These are phyloP conservation scores for Suillus variegatus DNA, from an alignment of 768 basidiomycete genomes.

Conservation along the genomic window DNA sequence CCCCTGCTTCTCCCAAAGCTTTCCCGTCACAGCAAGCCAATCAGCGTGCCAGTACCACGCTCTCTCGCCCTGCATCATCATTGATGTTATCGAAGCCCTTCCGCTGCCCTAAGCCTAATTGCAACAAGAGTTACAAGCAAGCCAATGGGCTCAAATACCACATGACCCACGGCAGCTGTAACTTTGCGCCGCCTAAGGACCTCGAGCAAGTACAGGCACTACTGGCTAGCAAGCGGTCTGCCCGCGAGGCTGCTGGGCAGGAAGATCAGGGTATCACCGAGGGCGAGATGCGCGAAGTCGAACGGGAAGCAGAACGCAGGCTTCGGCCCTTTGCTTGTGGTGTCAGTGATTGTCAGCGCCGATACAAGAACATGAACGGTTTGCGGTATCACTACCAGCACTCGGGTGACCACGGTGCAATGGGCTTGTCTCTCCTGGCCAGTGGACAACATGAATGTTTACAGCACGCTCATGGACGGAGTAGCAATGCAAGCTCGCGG, in stretches of 20 bases:
- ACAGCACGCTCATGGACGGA: constrained; percentile 34
- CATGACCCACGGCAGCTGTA: constrained; percentile 90
- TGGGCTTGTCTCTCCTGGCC: constrained; percentile 83
- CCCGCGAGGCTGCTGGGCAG: constrained; percentile 42
- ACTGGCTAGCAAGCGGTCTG: constrained; percentile 50
- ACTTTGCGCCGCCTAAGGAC: constrained; percentile 89
- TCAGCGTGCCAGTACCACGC: constrained; percentile 45
- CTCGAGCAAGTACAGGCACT: constrained; percentile 75
- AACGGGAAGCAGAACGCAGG: constrained; percentile 82
- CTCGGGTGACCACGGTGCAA: constrained; percentile 90
- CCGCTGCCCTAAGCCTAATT: constrained; percentile 92
- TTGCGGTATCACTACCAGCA: constrained; percentile 96
- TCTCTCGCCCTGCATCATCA: constrained; percentile 54
- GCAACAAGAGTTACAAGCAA: constrained; percentile 96
- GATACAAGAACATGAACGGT: constrained; percentile 99
- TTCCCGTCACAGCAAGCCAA: constrained; percentile 27
- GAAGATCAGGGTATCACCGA: constrained; percentile 51
- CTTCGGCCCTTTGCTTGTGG: constrained; percentile 88
- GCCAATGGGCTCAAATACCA: constrained; percentile 95
- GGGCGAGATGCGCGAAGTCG: constrained; percentile 67
- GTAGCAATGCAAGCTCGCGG: constrained; percentile 30
- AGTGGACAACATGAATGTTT: constrained; percentile 67
- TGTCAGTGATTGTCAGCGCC: constrained; percentile 79
- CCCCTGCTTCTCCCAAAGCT: constrained; percentile 23
- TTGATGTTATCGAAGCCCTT: constrained; percentile 83